A percentile compares a stretch with the other conserved stretches of the same genome.
These are phyloP conservation scores for Penicillium cosmopolitanum DNA, from an alignment of 495 filamentous ascomycete genomes.

Conservation along the genomic window DNA sequence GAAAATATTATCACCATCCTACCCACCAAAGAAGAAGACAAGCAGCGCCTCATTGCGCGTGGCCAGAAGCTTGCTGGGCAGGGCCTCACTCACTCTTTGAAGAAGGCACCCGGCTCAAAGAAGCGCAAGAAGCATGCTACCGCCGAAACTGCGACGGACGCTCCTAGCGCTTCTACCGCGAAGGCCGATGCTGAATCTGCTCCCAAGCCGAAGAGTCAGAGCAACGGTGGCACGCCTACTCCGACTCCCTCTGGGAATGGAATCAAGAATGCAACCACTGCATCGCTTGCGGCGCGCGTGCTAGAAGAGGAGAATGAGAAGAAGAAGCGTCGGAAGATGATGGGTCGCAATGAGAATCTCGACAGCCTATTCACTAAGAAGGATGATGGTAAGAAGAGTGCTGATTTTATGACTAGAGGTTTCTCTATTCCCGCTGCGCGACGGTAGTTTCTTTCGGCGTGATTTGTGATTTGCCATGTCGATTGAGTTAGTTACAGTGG, in stretches of 20 bases:
- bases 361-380: conserved; percentile 69
- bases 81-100: conserved; percentile 83
- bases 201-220: conserved; percentile 23
- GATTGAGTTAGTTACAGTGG: conserved; percentile 2
- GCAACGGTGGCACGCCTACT: conserved; percentile 36
- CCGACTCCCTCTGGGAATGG: conserved; percentile 42
- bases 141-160: conserved; percentile 23
- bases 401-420: conserved; percentile 80
- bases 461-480: conserved; percentile 5
- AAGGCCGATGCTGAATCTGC: conserved; percentile 5
- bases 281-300: conserved; percentile 81
- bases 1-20: conserved; percentile 86
- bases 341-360: conserved; percentile 65
- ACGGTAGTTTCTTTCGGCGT: conserved; percentile 26
- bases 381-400: conserved; percentile 54
- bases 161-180: conserved; percentile 7
- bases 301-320: conserved; percentile 81
- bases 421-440: conserved; percentile 61
- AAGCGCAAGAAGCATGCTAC: conserved; percentile 68
- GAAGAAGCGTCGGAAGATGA: conserved; percentile 77
- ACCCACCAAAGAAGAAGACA: conserved; percentile 69
- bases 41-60: conserved; percentile 67
- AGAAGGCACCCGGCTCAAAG: conserved; percentile 71
- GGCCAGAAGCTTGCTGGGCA: conserved; percentile 65
- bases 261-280: conserved; percentile 87